Percentiles rank a stretch among this genome's conserved stretches.
Conservation (phyloP, 176 grass and related monocot species). For the Carex parvula region DNA sequence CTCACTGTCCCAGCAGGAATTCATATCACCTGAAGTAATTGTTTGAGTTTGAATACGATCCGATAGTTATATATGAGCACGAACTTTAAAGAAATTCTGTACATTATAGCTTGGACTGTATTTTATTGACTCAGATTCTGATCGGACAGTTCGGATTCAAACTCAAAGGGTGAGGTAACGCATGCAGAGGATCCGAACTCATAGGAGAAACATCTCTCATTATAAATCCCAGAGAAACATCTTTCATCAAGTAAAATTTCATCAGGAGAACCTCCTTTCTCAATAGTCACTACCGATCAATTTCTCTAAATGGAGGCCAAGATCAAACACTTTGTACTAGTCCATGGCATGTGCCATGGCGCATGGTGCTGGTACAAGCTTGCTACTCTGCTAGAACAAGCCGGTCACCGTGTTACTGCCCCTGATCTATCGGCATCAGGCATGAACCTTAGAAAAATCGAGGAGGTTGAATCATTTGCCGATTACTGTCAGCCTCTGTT, state of each 20-base stretch:
- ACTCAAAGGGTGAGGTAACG: too few relatives aligned
- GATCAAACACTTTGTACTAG: slow-evolving; percentile 50
- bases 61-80: too few relatives aligned
- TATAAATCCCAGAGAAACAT: background rate
- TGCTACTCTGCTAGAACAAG: slow-evolving; percentile 36
- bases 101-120: too few relatives aligned
- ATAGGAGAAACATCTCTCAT: too few relatives aligned
- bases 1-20: too few relatives aligned
- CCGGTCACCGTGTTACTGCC: slow-evolving; percentile 55
- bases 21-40: too few relatives aligned
- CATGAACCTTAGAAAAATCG: slow-evolving; percentile 40
- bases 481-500: slow-evolving; percentile 69
- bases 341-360: slow-evolving; percentile 66
- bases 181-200: too few relatives aligned
- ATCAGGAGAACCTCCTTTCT: background rate
- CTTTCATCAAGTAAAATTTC: background rate
- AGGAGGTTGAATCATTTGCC: slow-evolving; percentile 55
- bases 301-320: background rate
- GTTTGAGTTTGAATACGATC: too few relatives aligned
- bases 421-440: slow-evolving; percentile 75
- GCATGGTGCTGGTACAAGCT: slow-evolving; percentile 89
- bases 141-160: too few relatives aligned
- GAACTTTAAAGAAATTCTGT: too few relatives aligned
- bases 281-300: background rate
- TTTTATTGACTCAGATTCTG: too few relatives aligned